Base-by-base conservation (phyloP, 768 basidiomycete species). In the Leccinum boreale region DNA sequence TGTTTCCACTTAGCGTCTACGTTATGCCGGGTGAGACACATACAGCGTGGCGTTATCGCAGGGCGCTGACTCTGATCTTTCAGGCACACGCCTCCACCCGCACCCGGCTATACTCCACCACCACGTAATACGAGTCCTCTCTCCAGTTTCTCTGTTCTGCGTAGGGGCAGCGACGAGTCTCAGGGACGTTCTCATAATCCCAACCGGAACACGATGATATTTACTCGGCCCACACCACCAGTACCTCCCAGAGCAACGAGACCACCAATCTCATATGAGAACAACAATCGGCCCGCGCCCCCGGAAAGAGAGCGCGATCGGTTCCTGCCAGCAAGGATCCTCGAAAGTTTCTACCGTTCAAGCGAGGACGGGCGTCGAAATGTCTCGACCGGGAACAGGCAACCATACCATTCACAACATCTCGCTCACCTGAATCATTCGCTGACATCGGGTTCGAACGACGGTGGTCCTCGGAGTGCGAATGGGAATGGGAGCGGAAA, bases 61-160 rank as follows among this genome's bases (percentile, higher is more conserved):
- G n/a, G 24, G 29, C 9, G 36, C 53, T 67, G 29, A 67, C 29
- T 9, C 6, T 26, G 6, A 31, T 29, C 14, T 26, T 49, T n/a
- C 47, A 68, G 68, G 5, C 66, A 58, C n/a, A 69, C 66, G 1
- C 67, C 68, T 26, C 64, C n/a, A n/a, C n/a, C n/a, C n/a, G n/a
- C 64, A 33, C 64, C 66, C 19, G 64, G 59, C 33, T 58, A 67
- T 28, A 56, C 60, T 15, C 66, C 68, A 14, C 59, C 63, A 0
- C 62, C 60, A 33, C 64, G 62, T 12, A 63, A 56, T 55, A 55
- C 59, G 17, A 57, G 9, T 26, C 56, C 63, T 28, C 64, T 64
- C 33, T 59, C 64, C 7, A 35, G 56, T 4, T 58, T 62, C 26
- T 51, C 60, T 15, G 58, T 62, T 26, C 21, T 67, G 44, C 64